phyloP scores from a whole-genome alignment of 2,329 filamentous ascomycete genomes.

The Coniosporium tulheliwenetii region DNA sequence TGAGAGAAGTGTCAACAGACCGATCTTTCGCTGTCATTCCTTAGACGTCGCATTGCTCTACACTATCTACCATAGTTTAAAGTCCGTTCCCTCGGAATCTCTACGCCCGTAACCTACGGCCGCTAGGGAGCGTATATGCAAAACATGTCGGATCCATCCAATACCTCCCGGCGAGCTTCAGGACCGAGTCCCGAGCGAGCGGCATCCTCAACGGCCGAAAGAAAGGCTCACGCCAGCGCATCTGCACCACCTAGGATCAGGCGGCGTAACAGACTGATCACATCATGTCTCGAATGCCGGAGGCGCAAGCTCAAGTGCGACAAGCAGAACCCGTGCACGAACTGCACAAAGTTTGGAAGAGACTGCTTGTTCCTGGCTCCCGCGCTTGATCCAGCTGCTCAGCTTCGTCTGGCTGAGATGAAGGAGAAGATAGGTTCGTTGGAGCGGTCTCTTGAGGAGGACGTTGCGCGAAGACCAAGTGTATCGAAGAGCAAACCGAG shows the following conservation, averaged over 20 bases:
- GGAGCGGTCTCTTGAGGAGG: conserved; percentile 53
- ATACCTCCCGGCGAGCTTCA: too few species aligned
- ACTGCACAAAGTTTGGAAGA: conserved; percentile 39
- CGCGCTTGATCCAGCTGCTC: conserved; percentile 51
- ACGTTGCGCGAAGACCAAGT: conserved; percentile 38
- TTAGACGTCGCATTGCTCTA: too few species aligned
- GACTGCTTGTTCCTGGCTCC: conserved; percentile 49
- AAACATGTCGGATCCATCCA: too few species aligned
- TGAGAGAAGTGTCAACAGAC: too few species aligned
- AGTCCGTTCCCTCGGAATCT: too few species aligned
- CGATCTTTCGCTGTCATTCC: too few species aligned
- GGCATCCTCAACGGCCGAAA: neutral
- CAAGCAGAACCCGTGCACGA: conserved; percentile 55
- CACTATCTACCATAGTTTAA: too few species aligned
- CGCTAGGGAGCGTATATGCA: too few species aligned
- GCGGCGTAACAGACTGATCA: conserved; percentile 49
- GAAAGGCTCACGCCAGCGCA: too few species aligned
- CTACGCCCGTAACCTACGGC: too few species aligned
- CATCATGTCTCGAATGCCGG: conserved; percentile 55
- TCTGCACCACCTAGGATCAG: conserved; percentile 23
- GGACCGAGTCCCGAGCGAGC: neutral
- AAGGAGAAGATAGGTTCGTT: conserved; percentile 64
- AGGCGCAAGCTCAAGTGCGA: conserved; percentile 67
- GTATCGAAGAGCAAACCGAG: conserved; percentile 5
- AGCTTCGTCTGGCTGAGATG: conserved; percentile 57